Evolutionary conservation across 1,139 yeast genomes (phyloP).

Genomic region (Kurtzmaniella quercitrusa): DNA sequence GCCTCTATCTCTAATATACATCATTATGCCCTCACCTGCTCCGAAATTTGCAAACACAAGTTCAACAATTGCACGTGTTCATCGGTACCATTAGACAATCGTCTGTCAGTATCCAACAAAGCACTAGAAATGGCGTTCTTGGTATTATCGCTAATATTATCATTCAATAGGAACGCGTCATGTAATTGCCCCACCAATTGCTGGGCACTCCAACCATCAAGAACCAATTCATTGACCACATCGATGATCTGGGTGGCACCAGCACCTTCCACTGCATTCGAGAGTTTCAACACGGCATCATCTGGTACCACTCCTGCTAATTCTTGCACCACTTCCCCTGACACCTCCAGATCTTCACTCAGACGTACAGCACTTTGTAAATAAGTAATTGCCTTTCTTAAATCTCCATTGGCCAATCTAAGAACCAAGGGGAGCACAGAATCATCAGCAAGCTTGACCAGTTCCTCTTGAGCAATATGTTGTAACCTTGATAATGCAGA

Average conservation of each 20-base stretch:
- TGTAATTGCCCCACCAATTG: constrained; percentile 79
- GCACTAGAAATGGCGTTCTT: constrained; percentile 64
- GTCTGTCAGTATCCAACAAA: constrained; percentile 71
- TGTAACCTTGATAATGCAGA: constrained; percentile 67
- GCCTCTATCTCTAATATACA: neutral
- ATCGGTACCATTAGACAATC: constrained; percentile 81
- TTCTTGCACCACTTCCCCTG: constrained; percentile 53
- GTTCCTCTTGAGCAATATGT: constrained; percentile 54
- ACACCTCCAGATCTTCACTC: constrained; percentile 23
- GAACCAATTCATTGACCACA: constrained; percentile 51
- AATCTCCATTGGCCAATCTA: constrained; percentile 75
- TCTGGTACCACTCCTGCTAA: constrained; percentile 83
- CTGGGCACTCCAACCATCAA: constrained; percentile 85
- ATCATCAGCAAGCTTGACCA: constrained; percentile 39
- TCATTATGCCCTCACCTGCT: neutral
- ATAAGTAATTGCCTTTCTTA: constrained; percentile 87
- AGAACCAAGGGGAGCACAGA: constrained; percentile 60
- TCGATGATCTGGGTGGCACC: constrained; percentile 34
- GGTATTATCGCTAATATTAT: constrained; percentile 45
- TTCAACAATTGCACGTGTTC: constrained; percentile 84
- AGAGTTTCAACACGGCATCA: constrained; percentile 41
- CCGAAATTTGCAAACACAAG: constrained; percentile 55
- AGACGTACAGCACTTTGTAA: constrained; percentile 80
- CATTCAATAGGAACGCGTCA: constrained; percentile 61
- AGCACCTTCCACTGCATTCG: constrained; percentile 35